These are phyloP conservation scores for Acidiella bohemica DNA, from an alignment of 495 filamentous ascomycete species.

Conservation along the genomic window DNA sequence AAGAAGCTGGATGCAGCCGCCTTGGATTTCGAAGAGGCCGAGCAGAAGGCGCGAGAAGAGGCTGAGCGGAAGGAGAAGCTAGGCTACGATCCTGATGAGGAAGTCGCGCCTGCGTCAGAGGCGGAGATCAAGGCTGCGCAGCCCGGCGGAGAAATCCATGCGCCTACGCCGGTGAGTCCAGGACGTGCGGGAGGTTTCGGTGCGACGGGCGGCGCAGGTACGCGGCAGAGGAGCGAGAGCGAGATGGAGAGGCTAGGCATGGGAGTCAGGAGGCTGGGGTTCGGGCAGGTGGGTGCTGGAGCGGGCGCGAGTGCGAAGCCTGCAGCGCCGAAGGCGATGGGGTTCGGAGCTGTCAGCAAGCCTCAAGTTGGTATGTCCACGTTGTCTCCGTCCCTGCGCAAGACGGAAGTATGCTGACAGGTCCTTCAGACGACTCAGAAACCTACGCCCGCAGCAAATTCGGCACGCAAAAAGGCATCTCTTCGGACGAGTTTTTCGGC, in stretches of 20 bases:
- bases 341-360: constrained; percentile 72
- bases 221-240: constrained; percentile 48
- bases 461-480: constrained; percentile 86
- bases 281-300: constrained; percentile 73
- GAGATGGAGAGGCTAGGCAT: constrained; percentile 86
- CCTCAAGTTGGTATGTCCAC: constrained; percentile 50
- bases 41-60: constrained; percentile 93
- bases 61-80: constrained; percentile 91
- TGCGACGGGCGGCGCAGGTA: constrained; percentile 32
- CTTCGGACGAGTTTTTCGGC: constrained; percentile 95
- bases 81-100: constrained; percentile 94
- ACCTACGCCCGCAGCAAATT: constrained; percentile 70
- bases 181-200: constrained; percentile 44
- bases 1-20: constrained; percentile 73
- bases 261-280: constrained; percentile 76
- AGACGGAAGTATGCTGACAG: neutral
- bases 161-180: constrained; percentile 65
- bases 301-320: constrained; percentile 47
- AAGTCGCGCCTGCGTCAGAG: constrained; percentile 35
- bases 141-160: constrained; percentile 41
- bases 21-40: constrained; percentile 93
- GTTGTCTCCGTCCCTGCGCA: neutral
- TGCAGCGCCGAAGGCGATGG: constrained; percentile 47
- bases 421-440: constrained; percentile 50
- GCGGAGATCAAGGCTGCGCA: constrained; percentile 37